A percentile compares a stretch with the other conserved stretches of the same genome.
Evolutionary conservation across 768 basidiomycete species (phyloP).

Genomic region (Myochromella boudieri): DNA sequence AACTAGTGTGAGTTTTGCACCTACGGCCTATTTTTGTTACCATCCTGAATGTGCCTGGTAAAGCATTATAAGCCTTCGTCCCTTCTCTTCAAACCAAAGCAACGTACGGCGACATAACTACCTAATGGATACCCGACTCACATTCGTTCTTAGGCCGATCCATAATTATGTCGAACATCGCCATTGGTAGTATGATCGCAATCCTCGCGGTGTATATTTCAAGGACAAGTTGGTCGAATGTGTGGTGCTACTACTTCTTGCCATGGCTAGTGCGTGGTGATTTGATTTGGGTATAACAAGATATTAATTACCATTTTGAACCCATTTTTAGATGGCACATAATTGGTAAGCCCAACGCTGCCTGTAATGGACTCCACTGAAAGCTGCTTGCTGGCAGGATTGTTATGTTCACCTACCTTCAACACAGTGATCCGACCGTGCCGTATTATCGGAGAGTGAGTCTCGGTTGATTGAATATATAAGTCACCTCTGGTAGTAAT

Average conservation of each 20-base stretch:
- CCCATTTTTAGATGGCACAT: slow-evolving; percentile 38
- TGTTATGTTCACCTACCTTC: slow-evolving; percentile 60
- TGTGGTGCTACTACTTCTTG: slow-evolving; percentile 41
- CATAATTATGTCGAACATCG: slow-evolving; percentile 43
- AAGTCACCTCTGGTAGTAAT: background rate
- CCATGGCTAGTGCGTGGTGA: slow-evolving; percentile 46
- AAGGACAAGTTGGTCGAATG: slow-evolving; percentile 27
- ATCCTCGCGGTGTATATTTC: slow-evolving; percentile 31
- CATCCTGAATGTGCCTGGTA: background rate
- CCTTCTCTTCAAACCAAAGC: slow-evolving; percentile 42
- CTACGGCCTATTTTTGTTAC: background rate
- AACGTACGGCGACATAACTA: slow-evolving; percentile 31
- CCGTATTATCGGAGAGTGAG: slow-evolving; percentile 55
- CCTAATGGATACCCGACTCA: background rate
- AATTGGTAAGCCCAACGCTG: slow-evolving; percentile 32
- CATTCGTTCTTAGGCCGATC: slow-evolving; percentile 22
- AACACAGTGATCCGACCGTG: slow-evolving; percentile 59
- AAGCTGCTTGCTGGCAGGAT: slow-evolving; percentile 36
- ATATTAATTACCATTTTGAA: background rate
- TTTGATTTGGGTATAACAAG: background rate
- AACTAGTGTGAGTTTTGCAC: slow-evolving; percentile 37
- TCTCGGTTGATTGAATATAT: background rate
- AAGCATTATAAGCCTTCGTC: slow-evolving; percentile 46
- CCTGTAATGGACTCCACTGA: slow-evolving; percentile 6
- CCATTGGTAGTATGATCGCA: slow-evolving; percentile 37